These are phyloP conservation scores for Iris macrosiphon DNA, from an alignment of 106 monocot genomes.

Conservation along the genomic window DNA sequence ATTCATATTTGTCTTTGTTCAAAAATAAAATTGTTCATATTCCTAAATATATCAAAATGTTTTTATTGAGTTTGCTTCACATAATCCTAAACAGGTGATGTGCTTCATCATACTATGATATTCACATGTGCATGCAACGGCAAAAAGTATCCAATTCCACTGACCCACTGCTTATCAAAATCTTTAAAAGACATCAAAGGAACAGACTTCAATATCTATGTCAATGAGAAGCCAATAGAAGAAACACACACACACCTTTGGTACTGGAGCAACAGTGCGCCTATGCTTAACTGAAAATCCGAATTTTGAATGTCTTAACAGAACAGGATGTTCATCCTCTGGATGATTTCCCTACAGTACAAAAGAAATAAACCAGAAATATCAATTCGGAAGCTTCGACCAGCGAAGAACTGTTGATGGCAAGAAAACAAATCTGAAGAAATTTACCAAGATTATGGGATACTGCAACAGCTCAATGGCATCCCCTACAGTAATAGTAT, in stretches of 20 bases:
- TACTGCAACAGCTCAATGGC: constrained; percentile 57
- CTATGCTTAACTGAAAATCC: constrained; percentile 72
- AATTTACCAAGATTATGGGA: constrained; percentile 50
- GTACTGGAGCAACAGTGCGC: constrained; percentile 49
- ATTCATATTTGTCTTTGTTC: too few species aligned
- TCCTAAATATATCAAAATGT: too few species aligned
- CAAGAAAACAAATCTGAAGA: not conserved
- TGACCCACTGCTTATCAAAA: too few species aligned
- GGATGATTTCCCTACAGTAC: constrained; percentile 76
- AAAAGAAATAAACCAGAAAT: not conserved
- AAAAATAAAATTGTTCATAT: too few species aligned
- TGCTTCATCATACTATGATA: too few species aligned
- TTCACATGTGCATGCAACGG: too few species aligned
- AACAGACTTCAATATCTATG: too few species aligned
- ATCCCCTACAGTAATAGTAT: constrained; percentile 45
- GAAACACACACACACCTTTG: constrained; percentile 83
- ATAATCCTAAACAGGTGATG: too few species aligned
- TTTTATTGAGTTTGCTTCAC: too few species aligned
- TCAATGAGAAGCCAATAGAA: too few species aligned
- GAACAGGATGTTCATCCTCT: constrained; percentile 56
- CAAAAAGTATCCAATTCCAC: too few species aligned
- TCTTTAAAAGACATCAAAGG: too few species aligned
- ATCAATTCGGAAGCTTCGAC: not conserved
- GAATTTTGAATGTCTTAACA: constrained; percentile 56
- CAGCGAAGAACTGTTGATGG: not conserved